Base-by-base conservation (phyloP, 345 rosid species). In the Stellera chamaejasme region DNA sequence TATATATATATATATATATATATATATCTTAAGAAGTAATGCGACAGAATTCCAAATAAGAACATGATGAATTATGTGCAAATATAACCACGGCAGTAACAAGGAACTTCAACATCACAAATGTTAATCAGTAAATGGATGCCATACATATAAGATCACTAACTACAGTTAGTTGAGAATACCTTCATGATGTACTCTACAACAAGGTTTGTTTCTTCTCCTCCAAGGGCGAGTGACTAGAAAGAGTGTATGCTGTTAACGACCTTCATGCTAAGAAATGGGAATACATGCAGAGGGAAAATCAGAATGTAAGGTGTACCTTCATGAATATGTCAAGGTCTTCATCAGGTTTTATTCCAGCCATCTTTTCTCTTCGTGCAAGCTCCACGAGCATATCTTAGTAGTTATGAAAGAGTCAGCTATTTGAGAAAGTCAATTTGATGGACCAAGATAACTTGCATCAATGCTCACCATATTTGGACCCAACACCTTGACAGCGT, bases 301-400 rank as follows among this genome's bases (percentile, higher is more conserved):
- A 32, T 32, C 39, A 32, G 6, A 4, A 8, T 8, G 9, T 8
- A 32, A 8, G 27, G 15, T 60, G 13, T 68, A 89, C 99, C 99
- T 93, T 93, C 94, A 93, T 87, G 71, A 93, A 89, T 65, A 93
- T 86, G 67, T 93, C 99, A 64, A 93, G 99, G 75, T 93, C 99
- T 76, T 84, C 99, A 73, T 93, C 94, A 54, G 99, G 97, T 66
- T 86, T 86, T 60, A 93, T 89, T 60, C 94, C 96, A 16, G 91
- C 84, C 53, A 78, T 63, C 79, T 93, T 93, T 67, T 93, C 99
- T 57, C 97, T 86, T 69, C 99, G 79, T 58, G 96, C 81, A 64
- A 93, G 85, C 70, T 93, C 99, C 77, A 71, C 41, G 48, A 93
- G 83, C 99, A 93, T 93, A 73, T 93, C 99, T 93, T 58, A 51